Base-by-base conservation (phyloP, 768 basidiomycete genomes). In the Tulasnella calospora region DNA sequence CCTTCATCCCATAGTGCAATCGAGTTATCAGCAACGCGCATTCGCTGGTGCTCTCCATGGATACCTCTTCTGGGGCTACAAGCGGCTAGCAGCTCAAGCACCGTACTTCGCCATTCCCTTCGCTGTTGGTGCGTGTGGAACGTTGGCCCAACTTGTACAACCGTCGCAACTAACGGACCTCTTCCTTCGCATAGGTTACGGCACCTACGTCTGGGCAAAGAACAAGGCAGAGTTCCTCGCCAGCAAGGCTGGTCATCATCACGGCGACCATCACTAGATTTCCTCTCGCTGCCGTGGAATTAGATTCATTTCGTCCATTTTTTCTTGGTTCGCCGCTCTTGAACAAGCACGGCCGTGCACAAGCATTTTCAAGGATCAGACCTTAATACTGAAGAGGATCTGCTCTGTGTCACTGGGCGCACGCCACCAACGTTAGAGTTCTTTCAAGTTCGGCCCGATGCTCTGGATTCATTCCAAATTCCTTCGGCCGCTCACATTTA, bases 21-120 rank as follows among this genome's bases (percentile, higher is more conserved):
- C 95, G n/a, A 93, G 94, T 10, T 92, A 89, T 87, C 90, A 91
- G 83, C 89, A 92, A 81, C 90, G 89, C 79, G 90, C 93, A 23
- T 89, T 91, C 57, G 90, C 92, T 71, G 87, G 92, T 76, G 89
- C 91, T 82, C 83, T 95, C 83, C 87, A 88, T 77, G 89, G 85
- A 81, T 97, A 94, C 87, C 83, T 95, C 81, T 94, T 95, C 89
- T 95, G 95, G 85, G 95, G 94, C 47, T 93, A 91, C 87, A 88
- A 88, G 76, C 90, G 96, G 80, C 84, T 95, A 74, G 89, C 90
- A 55, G 87, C 87, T 78, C 92, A 96, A 83, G 86, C 90, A 41
- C 86, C 93, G 57, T 96, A 95, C 86, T 94, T 92, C 85, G 86
- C 89, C 74, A 83, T 94, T 79, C 95, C 96, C 23, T 88, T 96